phyloP scores from a whole-genome alignment of 2,329 filamentous ascomycete species.

The Ophiostoma ulmi region DNA sequence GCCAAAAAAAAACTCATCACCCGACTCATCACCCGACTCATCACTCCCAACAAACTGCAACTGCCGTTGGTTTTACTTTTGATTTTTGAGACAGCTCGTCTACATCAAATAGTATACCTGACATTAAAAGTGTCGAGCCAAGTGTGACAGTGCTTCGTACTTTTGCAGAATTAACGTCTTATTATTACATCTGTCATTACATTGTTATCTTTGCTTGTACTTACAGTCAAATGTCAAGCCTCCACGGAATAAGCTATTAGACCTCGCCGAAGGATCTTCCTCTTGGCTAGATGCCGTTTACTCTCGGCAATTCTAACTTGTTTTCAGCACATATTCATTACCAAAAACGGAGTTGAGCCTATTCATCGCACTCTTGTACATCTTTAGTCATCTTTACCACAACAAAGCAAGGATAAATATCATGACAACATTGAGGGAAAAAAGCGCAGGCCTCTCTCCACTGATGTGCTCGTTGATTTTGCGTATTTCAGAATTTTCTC shows the following conservation, averaged over 20 bases:
- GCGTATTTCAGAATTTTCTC: background rate
- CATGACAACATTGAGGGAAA: background rate
- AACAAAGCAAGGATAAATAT: background rate
- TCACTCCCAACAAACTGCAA: background rate
- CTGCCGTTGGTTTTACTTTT: background rate
- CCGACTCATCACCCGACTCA: background rate
- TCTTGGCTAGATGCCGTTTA: slow-evolving; percentile 6
- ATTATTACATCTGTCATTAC: background rate
- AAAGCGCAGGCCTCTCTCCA: background rate
- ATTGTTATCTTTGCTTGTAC: background rate
- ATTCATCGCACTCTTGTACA: background rate
- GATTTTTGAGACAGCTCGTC: background rate
- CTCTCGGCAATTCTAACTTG: background rate
- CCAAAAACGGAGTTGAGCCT: background rate
- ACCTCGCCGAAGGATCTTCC: background rate
- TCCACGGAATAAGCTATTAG: background rate
- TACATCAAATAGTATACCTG: background rate
- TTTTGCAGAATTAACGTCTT: background rate
- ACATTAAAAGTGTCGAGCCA: background rate
- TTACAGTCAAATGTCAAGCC: background rate
- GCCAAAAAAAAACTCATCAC: background rate
- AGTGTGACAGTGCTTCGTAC: background rate
- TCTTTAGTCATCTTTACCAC: background rate
- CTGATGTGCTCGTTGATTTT: background rate
- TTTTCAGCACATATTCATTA: background rate